phyloP scores from a whole-genome alignment of 2,329 filamentous ascomycete genomes.

The Fusarium sp. region DNA sequence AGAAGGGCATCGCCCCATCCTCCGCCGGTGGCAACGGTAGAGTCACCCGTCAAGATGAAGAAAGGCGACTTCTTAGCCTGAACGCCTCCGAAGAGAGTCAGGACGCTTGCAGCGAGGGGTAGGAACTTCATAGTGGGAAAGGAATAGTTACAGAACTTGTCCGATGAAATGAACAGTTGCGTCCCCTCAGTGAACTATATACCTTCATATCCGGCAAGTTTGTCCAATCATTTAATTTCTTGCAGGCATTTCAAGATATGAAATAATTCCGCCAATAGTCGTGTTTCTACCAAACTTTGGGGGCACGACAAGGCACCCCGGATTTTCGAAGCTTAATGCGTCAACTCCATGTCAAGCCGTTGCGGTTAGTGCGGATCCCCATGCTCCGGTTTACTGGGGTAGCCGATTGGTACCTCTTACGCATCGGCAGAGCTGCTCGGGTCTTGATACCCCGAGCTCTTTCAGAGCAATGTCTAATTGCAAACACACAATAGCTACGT shows the following conservation, averaged over 20 bases:
- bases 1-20: constrained; percentile 12
- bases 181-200: not conserved
- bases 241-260: accelerated
- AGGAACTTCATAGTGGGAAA: not conserved
- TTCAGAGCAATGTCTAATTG: accelerated
- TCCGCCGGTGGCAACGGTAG: constrained; percentile 3
- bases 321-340: not conserved
- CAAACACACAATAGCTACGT: too few species aligned
- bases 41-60: constrained; percentile 12
- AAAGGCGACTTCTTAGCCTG: constrained; percentile 6
- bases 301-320: not conserved
- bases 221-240: accelerated
- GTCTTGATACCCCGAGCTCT: not conserved
- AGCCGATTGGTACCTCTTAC: not conserved
- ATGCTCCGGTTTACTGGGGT: not conserved
- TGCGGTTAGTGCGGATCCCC: not conserved
- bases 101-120: accelerated
- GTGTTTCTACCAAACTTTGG: accelerated
- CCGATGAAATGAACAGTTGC: too few species aligned
- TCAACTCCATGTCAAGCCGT: not conserved
- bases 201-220: not conserved
- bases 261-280: not conserved
- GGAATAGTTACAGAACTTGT: not conserved
- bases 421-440: not conserved
- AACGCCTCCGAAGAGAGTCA: not conserved